These are phyloP conservation scores for Pistacia integerrima DNA, from an alignment of 345 rosid genomes.

Conservation along the genomic window DNA sequence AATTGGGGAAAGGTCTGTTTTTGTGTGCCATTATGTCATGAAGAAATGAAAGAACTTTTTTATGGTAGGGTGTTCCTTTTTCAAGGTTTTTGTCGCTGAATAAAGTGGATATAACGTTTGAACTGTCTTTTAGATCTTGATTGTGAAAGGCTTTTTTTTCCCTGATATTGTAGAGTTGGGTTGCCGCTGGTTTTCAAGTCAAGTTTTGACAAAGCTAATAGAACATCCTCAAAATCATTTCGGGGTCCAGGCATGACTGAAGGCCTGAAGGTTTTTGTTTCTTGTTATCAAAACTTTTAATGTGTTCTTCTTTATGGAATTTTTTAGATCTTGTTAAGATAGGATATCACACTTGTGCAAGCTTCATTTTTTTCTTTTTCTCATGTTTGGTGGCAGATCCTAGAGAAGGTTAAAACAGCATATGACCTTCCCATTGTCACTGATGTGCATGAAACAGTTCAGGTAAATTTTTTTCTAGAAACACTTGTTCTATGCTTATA, in stretches of 20 bases:
- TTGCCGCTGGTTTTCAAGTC: conserved; percentile 91
- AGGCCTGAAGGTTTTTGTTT: conserved; percentile 74
- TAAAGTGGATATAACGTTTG: neutral
- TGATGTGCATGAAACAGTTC: conserved; percentile 87
- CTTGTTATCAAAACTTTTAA: neutral
- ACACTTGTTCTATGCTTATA: neutral
- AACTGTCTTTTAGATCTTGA: neutral
- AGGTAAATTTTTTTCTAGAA: conserved; percentile 44
- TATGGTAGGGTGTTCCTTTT: neutral
- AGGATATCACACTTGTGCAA: neutral
- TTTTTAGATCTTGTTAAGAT: neutral
- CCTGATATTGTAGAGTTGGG: conserved; percentile 59
- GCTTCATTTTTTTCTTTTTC: conserved; percentile 9
- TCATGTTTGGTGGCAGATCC: conserved; percentile 59
- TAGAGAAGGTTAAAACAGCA: conserved; percentile 91
- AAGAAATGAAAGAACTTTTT: no score
- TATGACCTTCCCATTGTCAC: conserved; percentile 87
- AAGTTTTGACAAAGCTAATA: conserved; percentile 96
- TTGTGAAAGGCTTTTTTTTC: conserved; percentile 6
- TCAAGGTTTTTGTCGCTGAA: neutral
- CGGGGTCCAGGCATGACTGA: conserved; percentile 94
- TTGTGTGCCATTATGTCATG: neutral
- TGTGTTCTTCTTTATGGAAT: neutral
- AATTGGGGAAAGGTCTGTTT: neutral
- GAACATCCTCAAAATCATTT: conserved; percentile 92